Conservation (phyloP, 257 asterid species). For the Capsicum baccatum region DNA sequence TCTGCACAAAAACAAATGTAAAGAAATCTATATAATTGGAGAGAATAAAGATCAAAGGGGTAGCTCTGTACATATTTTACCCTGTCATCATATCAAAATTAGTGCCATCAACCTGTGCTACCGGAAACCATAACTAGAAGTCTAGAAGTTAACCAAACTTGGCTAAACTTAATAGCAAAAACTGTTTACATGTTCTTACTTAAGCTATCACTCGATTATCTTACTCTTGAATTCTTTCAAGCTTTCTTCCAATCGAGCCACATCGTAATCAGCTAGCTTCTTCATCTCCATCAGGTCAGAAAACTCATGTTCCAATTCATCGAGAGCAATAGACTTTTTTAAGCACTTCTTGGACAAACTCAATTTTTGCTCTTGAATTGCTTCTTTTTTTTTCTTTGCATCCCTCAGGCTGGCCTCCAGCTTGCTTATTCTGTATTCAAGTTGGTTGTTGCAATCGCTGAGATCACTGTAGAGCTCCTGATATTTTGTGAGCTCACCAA, state of each 20-base stretch:
- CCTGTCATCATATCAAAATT: too few species aligned
- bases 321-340: neutral
- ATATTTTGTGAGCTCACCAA: neutral
- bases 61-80: too few species aligned
- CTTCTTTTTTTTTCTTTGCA: neutral
- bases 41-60: too few species aligned
- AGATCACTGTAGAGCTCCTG: conserved; percentile 9
- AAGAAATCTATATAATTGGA: too few species aligned
- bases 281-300: neutral
- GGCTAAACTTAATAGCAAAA: too few species aligned
- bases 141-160: too few species aligned
- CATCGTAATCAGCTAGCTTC: neutral
- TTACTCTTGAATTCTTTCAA: neutral
- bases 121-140: too few species aligned
- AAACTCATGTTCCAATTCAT: conserved; percentile 1
- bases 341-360: conserved; percentile 1
- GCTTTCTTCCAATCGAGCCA: neutral
- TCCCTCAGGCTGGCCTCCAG: neutral
- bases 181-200: neutral
- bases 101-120: too few species aligned
- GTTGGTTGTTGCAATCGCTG: neutral
- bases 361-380: conserved; percentile 13
- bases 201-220: neutral
- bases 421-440: neutral
- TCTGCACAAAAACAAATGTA: neutral